Conservation (phyloP, 306 rosid species). For the Cicer bijugum region DNA sequence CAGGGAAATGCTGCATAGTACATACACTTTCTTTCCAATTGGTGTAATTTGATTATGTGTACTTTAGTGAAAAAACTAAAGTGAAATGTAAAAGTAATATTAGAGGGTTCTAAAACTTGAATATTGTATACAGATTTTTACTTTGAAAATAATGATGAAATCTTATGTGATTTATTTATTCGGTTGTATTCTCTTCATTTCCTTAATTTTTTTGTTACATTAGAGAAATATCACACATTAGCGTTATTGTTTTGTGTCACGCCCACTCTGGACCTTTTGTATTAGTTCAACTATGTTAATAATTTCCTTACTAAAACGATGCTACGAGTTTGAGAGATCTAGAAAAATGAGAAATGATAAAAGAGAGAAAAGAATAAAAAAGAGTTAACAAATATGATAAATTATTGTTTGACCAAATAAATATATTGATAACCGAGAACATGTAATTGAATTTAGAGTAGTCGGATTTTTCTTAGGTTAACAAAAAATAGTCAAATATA, state of each 20-base stretch:
- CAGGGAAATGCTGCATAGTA: slow-evolving; percentile 34
- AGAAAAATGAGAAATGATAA: too few species aligned
- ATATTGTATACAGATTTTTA: slow-evolving; percentile 46
- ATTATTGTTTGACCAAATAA: too few species aligned
- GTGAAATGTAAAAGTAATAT: slow-evolving; percentile 39
- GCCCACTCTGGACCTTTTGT: too few species aligned
- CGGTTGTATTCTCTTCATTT: slow-evolving; percentile 10
- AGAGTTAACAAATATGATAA: too few species aligned
- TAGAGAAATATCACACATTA: background rate
- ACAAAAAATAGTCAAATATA: too few species aligned
- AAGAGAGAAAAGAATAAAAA: too few species aligned
- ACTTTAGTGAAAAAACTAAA: slow-evolving; percentile 30
- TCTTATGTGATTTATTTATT: slow-evolving; percentile 27
- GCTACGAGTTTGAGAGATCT: too few species aligned
- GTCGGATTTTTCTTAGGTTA: too few species aligned
- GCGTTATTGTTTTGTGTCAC: background rate
- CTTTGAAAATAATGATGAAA: slow-evolving; percentile 44
- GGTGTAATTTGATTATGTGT: slow-evolving; percentile 42
- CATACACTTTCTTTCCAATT: slow-evolving; percentile 33
- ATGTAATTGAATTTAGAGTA: too few species aligned
- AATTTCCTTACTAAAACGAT: too few species aligned
- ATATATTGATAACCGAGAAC: too few species aligned
- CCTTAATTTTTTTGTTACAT: slow-evolving; percentile 9
- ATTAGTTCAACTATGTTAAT: too few species aligned
- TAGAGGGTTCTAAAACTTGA: slow-evolving; percentile 39